Base-by-base conservation (phyloP, 208 protist genomes). In the Strigomonas oncopelti region DNA sequence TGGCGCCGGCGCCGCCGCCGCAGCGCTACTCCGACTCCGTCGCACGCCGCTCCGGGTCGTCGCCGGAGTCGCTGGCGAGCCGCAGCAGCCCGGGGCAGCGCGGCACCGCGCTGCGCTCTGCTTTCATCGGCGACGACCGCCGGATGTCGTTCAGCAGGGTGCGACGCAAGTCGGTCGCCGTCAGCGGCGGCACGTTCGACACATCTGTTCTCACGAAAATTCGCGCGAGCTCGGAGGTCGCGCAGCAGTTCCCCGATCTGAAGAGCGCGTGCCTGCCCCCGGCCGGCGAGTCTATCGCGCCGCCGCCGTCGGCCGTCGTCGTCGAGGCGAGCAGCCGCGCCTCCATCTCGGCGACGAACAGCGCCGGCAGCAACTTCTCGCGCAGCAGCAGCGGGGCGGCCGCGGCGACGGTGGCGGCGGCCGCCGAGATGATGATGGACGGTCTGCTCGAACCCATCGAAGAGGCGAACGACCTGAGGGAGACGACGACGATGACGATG, bases 111-210 rank as follows among this genome's bases (percentile, higher is more conserved):
- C 32, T 34, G 14, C 36, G 60, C 24, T 34, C 22, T 3, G 38
- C 34, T 38, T 48, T 48, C 42, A 48, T 48, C 42, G 42, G 42
- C 42, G 42, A 48, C 42, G 42, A 48, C 42, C 16, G 5, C 42
- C 42, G 42, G 9, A 48, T 48, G 42, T 48, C 42, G 9, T 48
- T 48, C 42, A 45, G 38, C 36, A 32, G 57, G 20, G 31, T 64
- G 31, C 60, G 60, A 1, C 29, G 36, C 20, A 64, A 64, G 34
- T 64, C 60, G 7, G 34, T 45, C 24, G 46, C 60, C 5, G 36
- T 64, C 16, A 64, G 22, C 38, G 22, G 36, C 36, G 38, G 60
- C 42, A 8, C 22, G 11, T 52, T 64, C 13, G 60, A 45, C 22
- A 34, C 60, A 7, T 45, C 60, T 18, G 31, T 64, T 31, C 11